Evolutionary conservation across 129 eudicot species (phyloP).

Genomic region (carrot (Daucus carota)): DNA sequence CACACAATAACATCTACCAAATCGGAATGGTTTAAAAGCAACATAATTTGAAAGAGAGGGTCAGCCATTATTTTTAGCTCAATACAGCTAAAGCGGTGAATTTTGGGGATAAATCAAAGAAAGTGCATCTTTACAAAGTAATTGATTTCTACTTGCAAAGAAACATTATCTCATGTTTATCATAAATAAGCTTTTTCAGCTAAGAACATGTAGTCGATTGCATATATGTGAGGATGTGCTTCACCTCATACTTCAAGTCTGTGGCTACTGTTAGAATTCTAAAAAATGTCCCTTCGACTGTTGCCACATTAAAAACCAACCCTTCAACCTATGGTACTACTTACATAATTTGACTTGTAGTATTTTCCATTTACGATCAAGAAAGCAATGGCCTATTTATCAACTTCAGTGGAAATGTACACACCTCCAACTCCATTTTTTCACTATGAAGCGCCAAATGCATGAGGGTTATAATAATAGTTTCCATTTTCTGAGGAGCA

Average conservation of each 20-base stretch:
- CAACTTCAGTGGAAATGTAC: conserved; percentile 2
- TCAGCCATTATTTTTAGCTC: background rate
- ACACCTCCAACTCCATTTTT: conserved; percentile 82
- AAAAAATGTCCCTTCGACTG: background rate
- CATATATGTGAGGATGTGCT: background rate
- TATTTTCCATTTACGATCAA: background rate
- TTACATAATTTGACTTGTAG: background rate
- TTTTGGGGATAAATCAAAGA: background rate
- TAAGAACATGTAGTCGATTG: background rate
- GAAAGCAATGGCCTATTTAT: background rate
- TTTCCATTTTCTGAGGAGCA: conserved; percentile 67
- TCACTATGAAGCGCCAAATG: conserved; percentile 81
- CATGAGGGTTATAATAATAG: conserved; percentile 66
- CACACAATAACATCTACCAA: background rate
- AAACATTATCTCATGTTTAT: too few relatives aligned
- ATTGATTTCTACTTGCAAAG: background rate
- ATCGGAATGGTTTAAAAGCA: background rate
- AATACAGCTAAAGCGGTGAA: background rate
- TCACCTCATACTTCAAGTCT: background rate
- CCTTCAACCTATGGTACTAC: background rate
- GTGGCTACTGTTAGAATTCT: background rate
- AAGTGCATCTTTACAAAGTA: background rate
- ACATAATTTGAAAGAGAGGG: background rate
- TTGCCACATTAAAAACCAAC: background rate
- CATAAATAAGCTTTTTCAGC: background rate